Conservation (phyloP, 352 stramenopile genomes). For the Ophiocytium majus region DNA sequence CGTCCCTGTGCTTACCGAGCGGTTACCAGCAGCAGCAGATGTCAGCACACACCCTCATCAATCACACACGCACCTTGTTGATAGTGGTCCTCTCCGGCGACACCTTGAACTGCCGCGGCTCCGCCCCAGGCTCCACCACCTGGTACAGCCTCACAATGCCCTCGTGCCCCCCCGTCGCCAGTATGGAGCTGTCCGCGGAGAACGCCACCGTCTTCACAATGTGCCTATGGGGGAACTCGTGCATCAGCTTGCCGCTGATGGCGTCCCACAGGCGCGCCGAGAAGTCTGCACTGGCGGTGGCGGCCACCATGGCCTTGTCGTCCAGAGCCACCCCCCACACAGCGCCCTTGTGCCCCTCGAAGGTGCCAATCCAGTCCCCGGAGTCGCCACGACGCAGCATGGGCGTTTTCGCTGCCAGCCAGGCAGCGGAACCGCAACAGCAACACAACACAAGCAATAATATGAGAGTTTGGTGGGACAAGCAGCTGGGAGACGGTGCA, state of each 20-base stretch:
- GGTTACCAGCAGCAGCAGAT: no score
- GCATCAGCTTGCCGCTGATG: constrained; percentile 83
- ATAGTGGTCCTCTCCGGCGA: constrained; percentile 60
- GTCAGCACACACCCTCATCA: no score
- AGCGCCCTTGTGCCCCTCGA: constrained; percentile 91
- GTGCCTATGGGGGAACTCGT: constrained; percentile 90
- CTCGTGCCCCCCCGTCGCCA: constrained; percentile 89
- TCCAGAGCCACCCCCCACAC: constrained; percentile 67
- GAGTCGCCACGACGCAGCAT: constrained; percentile 70
- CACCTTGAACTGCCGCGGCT: background rate
- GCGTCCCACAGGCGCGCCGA: constrained; percentile 93
- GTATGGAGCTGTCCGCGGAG: constrained; percentile 70
- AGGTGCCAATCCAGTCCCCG: constrained; percentile 94
- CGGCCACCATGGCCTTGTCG: constrained; percentile 40
- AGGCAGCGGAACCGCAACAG: no score
- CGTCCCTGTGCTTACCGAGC: no score
- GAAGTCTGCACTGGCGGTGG: constrained; percentile 86
- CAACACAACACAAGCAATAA: no score
- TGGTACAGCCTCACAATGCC: constrained; percentile 88
- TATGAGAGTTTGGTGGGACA: no score
- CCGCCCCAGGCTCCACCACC: constrained; percentile 43
- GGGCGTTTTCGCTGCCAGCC: constrained; percentile 63
- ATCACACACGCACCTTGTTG: constrained; percentile 59
- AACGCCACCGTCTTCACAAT: constrained; percentile 94
- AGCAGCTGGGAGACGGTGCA: no score